phyloP scores from a whole-genome alignment of 2,329 filamentous ascomycete genomes.

The Microdochium bolleyi region DNA sequence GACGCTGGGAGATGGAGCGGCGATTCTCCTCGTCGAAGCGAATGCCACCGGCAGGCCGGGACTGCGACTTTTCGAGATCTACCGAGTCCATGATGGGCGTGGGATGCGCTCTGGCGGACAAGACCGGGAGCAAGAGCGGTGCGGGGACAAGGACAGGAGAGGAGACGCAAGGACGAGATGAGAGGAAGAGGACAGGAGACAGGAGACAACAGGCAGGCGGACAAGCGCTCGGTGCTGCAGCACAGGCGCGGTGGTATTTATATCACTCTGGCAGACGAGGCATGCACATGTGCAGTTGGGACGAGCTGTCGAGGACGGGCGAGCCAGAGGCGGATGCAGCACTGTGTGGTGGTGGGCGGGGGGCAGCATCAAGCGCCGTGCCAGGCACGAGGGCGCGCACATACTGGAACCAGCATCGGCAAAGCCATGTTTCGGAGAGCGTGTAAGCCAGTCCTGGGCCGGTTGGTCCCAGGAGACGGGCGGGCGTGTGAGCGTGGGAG shows the following conservation, averaged over 20 bases:
- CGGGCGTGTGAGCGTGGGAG: too few relatives aligned
- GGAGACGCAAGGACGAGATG: neutral
- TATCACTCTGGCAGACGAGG: neutral
- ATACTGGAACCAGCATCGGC: neutral
- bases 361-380: neutral
- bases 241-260: neutral
- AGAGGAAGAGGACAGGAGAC: too few relatives aligned
- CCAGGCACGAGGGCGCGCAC: neutral
- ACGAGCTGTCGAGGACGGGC: neutral
- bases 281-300: neutral
- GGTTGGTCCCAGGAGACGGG: too few relatives aligned
- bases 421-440: neutral
- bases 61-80: neutral
- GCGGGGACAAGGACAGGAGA: neutral
- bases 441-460: too few relatives aligned
- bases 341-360: neutral
- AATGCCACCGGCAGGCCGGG: conserved; percentile 10
- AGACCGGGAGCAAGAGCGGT: neutral
- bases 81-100: neutral
- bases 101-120: neutral
- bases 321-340: neutral
- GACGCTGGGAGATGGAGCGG: conserved; percentile 11
- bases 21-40: conserved; percentile 29
- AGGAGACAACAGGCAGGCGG: neutral
- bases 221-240: neutral